A percentile compares a stretch with the other conserved stretches of the same genome.
These are phyloP conservation scores for Arthroderma sp. DNA, from an alignment of 2,329 filamentous ascomycete species.

Conservation along the genomic window DNA sequence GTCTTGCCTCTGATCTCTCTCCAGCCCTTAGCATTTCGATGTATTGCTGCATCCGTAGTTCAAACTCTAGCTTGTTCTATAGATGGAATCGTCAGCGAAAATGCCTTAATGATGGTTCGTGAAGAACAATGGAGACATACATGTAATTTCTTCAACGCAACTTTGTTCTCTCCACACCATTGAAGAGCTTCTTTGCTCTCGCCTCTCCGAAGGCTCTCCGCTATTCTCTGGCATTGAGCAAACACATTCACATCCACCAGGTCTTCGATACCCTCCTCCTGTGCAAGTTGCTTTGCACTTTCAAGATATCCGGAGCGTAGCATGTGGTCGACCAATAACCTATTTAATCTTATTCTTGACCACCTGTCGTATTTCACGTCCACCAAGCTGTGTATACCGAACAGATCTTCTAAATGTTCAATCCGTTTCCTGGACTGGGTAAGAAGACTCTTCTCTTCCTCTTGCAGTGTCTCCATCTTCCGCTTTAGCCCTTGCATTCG, in stretches of 20 bases:
- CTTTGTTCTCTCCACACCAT: conserved; percentile 92
- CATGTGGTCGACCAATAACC: conserved; percentile 85
- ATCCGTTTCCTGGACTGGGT: conserved; percentile 64
- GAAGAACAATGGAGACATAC: conserved; percentile 34
- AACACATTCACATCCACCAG: conserved; percentile 86
- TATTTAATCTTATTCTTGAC: conserved; percentile 68
- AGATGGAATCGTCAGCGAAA: not conserved
- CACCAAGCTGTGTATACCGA: conserved; percentile 65
- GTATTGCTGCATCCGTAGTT: conserved; percentile 86
- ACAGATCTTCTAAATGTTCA: conserved; percentile 67
- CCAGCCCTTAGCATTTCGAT: conserved; percentile 73
- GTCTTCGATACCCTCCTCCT: conserved; percentile 62
- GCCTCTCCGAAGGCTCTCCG: conserved; percentile 56
- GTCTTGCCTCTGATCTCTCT: conserved; percentile 57
- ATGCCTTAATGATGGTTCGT: not conserved
- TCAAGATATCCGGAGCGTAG: conserved; percentile 69
- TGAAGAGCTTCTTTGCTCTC: conserved; percentile 67
- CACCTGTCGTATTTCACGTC: conserved; percentile 92
- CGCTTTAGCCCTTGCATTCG: conserved; percentile 79
- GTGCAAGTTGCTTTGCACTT: conserved; percentile 62
- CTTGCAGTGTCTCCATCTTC: conserved; percentile 64
- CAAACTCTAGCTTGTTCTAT: conserved; percentile 76
- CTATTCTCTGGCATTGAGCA: conserved; percentile 65
- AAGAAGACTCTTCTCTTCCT: conserved; percentile 69
- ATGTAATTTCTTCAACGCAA: conserved; percentile 76